Base-by-base conservation (phyloP, 108 stramenopile species). In the Bacterosira constricta region DNA sequence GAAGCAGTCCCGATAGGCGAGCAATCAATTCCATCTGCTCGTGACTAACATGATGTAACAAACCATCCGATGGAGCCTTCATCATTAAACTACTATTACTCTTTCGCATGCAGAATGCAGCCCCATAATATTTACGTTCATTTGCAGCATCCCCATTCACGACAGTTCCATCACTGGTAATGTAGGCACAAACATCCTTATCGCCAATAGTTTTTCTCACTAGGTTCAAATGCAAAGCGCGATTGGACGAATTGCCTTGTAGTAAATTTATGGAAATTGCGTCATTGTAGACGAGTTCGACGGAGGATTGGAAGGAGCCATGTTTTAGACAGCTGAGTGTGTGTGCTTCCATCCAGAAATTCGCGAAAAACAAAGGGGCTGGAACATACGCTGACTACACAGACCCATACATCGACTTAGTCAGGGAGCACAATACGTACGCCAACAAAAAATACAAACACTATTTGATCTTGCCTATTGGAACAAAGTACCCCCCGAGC, bases 271-370 rank as follows among this genome's bases (percentile, higher is more conserved):
- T 30, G 34, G 66, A 55, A 25, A 68, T 56, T 12, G 52, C 26
- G 13, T 56, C 54, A 35, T 25, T 44, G 34, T 39, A 46, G 29
- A 54, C 44, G 1, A 3, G 35, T 42, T 68, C 54, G 1, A 42
- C 44, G 2, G 66, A 42, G n/a, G 53, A 68, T 6, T 30, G 12
- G 44, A 68, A 57, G 6, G 66, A 56, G 34, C 15, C 29, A 12
- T 34, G 29, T 34, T 35, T 53, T 15, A 68, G 13, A 34, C 55
- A 68, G n/a, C 53, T 56, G 49, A 68, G 21, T 44, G 53, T 18
- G 41, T 68, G 66, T 13, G 66, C 53, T 36, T 68, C 53, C 32
- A 56, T 18, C 66, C 66, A 68, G 35, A 68, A 68, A 11, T 56
- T 1, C 9, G 18, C 6, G n/a, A 50, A n/a, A 17, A 50, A n/a